A percentile compares a stretch with the other conserved stretches of the same genome.
These are phyloP conservation scores for Parachaetomium inaequale DNA, from an alignment of 495 filamentous ascomycete species.

Conservation along the genomic window DNA sequence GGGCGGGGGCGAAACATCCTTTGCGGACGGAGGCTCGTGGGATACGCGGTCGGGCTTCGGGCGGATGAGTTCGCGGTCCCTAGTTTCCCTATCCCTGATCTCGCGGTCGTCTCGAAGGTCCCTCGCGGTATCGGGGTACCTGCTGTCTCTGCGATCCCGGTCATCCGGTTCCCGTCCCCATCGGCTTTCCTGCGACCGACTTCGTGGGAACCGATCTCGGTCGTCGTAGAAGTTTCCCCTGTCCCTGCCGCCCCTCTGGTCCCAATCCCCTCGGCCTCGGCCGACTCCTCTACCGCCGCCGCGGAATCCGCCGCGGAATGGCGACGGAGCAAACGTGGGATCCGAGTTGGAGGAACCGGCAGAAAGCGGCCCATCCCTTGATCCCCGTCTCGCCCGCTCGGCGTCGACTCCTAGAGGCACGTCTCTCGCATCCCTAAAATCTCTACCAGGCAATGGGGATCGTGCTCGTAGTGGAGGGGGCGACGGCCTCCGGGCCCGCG, in stretches of 20 bases:
- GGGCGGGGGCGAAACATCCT: constrained; percentile 64
- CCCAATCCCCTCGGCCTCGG: constrained; percentile 67
- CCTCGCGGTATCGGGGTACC: constrained; percentile 46
- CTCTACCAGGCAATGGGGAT: constrained; percentile 35
- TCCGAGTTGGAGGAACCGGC: constrained; percentile 68
- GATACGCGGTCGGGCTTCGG: constrained; percentile 43
- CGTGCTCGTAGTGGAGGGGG: constrained; percentile 44
- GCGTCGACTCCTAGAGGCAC: constrained; percentile 45
- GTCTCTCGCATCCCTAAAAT: constrained; percentile 36
- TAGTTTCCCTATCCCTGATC: constrained; percentile 32
- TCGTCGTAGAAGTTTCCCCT: constrained; percentile 50
- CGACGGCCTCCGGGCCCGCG: constrained; percentile 42
- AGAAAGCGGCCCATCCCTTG: constrained; percentile 59
- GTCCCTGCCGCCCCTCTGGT: constrained; percentile 58
- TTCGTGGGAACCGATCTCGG: constrained; percentile 50
- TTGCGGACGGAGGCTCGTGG: constrained; percentile 45
- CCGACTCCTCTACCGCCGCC: constrained; percentile 51
- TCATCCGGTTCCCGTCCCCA: constrained; percentile 51
- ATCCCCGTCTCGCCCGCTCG: constrained; percentile 50
- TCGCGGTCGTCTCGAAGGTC: constrained; percentile 57
- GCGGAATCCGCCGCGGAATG: constrained; percentile 53
- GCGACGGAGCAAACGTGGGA: constrained; percentile 49
- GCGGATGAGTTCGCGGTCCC: constrained; percentile 44
- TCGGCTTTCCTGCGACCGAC: constrained; percentile 67
- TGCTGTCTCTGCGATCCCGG: constrained; percentile 42